Evolutionary conservation across 768 basidiomycete species (phyloP).

Genomic region (Trichaptum fuscoviolaceum): DNA sequence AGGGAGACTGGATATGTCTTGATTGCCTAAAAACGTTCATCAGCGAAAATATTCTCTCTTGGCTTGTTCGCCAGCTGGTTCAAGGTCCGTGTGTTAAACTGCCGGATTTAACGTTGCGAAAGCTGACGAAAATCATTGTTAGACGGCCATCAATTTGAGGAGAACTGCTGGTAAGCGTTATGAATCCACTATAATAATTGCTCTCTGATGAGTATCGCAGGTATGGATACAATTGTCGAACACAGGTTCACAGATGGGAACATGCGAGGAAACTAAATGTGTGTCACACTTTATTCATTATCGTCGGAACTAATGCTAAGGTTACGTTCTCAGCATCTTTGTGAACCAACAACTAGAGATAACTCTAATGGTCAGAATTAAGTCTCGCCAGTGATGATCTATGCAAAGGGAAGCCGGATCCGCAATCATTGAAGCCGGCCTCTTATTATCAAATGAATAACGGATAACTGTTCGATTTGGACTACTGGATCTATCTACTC

Average conservation of each 20-base stretch:
- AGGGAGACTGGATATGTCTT: background rate
- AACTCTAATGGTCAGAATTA: background rate
- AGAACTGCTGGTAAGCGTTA: slow-evolving; percentile 29
- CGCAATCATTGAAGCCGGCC: too few species aligned
- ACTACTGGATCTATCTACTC: background rate
- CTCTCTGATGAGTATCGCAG: slow-evolving; percentile 11
- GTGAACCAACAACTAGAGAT: slow-evolving; percentile 15
- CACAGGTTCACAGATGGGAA: slow-evolving; percentile 21
- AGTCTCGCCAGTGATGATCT: background rate
- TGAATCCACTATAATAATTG: background rate
- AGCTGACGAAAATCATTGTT: background rate
- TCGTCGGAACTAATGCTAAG: background rate
- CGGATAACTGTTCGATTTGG: background rate
- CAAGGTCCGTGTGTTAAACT: background rate
- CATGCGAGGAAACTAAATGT: slow-evolving; percentile 28
- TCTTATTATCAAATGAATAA: too few species aligned
- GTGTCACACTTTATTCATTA: slow-evolving; percentile 7
- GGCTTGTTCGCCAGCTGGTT: background rate
- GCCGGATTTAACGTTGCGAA: background rate
- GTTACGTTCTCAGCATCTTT: slow-evolving; percentile 15
- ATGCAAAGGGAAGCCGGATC: background rate
- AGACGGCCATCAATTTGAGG: slow-evolving; percentile 16
- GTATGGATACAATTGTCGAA: slow-evolving; percentile 33
- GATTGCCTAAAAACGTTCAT: background rate
- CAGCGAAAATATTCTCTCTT: background rate